Evolutionary conservation across 208 protist genomes (phyloP).

Genomic region (Acanthamoeba castellanii): DNA sequence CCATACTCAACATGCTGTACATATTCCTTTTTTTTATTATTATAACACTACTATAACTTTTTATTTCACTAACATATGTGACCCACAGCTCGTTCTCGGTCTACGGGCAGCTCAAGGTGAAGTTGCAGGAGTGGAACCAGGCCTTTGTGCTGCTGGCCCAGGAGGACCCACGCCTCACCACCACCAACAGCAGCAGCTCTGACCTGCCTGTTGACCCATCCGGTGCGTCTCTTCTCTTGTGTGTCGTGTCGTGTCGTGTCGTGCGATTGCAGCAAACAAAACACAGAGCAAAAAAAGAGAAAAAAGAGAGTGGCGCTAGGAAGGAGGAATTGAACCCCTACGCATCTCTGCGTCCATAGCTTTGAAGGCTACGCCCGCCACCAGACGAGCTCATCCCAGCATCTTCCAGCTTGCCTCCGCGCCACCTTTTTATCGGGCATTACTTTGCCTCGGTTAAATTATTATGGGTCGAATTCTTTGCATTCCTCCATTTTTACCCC

Average conservation of each 20-base stretch:
- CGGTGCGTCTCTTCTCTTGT: neutral
- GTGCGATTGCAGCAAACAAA: neutral
- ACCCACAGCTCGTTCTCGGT: neutral
- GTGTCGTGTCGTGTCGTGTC: neutral
- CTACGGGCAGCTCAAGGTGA: constrained; percentile 67
- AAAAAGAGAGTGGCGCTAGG: constrained; percentile 15
- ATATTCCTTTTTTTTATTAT: neutral
- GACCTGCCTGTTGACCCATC: neutral
- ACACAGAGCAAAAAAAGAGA: neutral
- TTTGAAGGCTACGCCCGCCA: constrained; percentile 67
- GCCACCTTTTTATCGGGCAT: neutral
- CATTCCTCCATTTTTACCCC: neutral
- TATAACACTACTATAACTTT: too few relatives aligned
- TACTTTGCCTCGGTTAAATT: neutral
- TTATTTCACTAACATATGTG: neutral
- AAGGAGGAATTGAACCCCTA: constrained; percentile 69
- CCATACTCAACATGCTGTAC: constrained; percentile 67
- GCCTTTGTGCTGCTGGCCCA: neutral
- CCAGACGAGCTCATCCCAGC: constrained; percentile 67
- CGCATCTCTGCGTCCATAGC: constrained; percentile 65
- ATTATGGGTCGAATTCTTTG: constrained; percentile 1
- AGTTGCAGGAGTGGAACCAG: constrained; percentile 48
- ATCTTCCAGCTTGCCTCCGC: neutral
- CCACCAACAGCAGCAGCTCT: neutral
- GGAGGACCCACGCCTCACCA: neutral